A percentile compares a stretch with the other conserved stretches of the same genome.
Evolutionary conservation across 371 early-diverging fungal genomes (phyloP).

Genomic region (Mortierella sp.): DNA sequence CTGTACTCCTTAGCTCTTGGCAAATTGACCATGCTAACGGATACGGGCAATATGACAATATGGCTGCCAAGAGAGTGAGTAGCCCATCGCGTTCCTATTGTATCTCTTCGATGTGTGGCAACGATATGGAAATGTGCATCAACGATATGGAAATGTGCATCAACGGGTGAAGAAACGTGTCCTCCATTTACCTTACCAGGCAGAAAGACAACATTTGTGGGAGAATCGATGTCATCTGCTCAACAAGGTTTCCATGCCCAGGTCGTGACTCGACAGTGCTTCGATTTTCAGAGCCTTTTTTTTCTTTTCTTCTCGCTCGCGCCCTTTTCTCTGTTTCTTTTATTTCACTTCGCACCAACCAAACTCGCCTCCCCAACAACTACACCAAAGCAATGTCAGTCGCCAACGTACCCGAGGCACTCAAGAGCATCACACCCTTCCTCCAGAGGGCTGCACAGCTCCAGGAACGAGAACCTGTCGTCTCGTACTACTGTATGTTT

Average conservation of each 20-base stretch:
- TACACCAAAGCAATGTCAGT: slow-evolving; percentile 33
- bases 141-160: not conserved
- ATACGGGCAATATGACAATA: no score
- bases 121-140: not conserved
- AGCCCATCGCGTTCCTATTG: no score
- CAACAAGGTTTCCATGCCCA: not conserved
- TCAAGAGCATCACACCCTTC: slow-evolving; percentile 83
- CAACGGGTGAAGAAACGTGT: not conserved
- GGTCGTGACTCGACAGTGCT: not conserved
- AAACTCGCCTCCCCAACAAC: not conserved
- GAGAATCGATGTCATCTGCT: not conserved
- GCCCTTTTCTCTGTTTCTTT: not conserved
- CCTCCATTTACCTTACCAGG: not conserved
- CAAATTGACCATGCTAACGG: not conserved
- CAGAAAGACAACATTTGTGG: not conserved
- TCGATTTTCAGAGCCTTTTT: not conserved
- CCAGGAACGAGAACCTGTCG: slow-evolving; percentile 81
- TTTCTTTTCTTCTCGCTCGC: not conserved
- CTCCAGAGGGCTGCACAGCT: slow-evolving; percentile 89
- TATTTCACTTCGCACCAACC: no score
- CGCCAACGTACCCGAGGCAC: slow-evolving; percentile 74
- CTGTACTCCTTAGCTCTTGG: not conserved
- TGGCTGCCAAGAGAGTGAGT: no score
- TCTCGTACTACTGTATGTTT: slow-evolving; percentile 90
- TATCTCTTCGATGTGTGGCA: no score